Conservation (phyloP, 495 filamentous ascomycete genomes). For the Tuber microsphaerosporum region DNA sequence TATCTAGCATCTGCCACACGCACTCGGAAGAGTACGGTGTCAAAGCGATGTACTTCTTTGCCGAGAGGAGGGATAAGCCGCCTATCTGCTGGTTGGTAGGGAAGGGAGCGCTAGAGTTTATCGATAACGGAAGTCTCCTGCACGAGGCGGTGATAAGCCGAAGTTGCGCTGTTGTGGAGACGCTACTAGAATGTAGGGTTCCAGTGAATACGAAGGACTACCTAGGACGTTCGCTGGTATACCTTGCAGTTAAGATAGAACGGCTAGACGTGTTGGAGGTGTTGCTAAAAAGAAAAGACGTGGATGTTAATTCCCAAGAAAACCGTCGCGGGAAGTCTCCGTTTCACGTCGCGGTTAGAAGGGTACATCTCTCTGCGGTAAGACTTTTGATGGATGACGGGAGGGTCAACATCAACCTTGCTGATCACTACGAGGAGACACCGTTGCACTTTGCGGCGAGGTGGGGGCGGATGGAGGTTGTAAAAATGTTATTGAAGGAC, state of each 20-base stretch:
- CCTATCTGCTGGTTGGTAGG: neutral
- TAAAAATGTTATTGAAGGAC: constrained; percentile 2
- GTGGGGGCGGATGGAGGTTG: constrained; percentile 6
- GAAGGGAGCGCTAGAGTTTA: neutral
- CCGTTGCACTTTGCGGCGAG: constrained; percentile 11
- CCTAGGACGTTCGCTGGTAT: neutral
- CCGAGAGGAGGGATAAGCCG: neutral
- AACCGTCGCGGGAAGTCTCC: neutral
- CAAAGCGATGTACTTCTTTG: neutral
- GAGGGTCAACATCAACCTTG: neutral
- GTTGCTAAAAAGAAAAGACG: neutral
- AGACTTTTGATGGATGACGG: neutral
- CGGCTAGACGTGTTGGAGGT: neutral
- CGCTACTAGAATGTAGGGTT: neutral
- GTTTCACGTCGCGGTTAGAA: neutral
- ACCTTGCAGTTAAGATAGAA: neutral
- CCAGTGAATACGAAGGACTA: neutral
- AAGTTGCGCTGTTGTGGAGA: neutral
- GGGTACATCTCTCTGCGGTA: neutral
- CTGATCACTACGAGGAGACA: constrained; percentile 2
- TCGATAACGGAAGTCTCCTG: neutral
- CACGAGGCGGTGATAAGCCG: neutral
- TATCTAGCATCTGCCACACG: neutral
- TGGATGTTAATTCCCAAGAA: neutral
- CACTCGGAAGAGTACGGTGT: neutral